Evolutionary conservation across 129 eudicot species (phyloP), one percentile per base, ranked within the genome.

Genomic region (Flaveria sonorensis): DNA sequence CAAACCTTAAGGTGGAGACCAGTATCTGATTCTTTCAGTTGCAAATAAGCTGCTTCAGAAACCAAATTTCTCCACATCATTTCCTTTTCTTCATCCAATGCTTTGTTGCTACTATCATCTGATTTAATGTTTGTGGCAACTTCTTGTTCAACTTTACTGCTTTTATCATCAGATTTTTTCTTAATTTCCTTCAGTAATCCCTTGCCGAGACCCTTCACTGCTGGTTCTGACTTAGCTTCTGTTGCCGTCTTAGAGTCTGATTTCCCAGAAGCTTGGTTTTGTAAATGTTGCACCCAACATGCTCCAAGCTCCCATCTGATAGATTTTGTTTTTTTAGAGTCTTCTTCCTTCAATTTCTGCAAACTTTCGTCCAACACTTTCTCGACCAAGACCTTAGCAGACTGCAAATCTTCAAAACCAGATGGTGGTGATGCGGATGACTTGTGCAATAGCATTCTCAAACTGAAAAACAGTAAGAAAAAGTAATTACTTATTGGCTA

Each of bases 281-380:
- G 98, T 82, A 94, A 77, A 80, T 94, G 98, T 82, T 94, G 98
- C 79, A 94, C 97, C 98, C 98, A 94, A 73, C 96, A 94, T 23
- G 98, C 98, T 39, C 98, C 98, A 70, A 94, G 96, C 85, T 94
- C 98, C 98, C 98, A 94, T 84, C 97, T 83, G 72, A 94, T 94
- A 3, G 92, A 84, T 70, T 87, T 87, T 67, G 76, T 61, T 20
- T 81, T 64, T 71, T 83, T 85, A 40, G 72, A 74, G 39, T 73
- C 81, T 75, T 91, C 93, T 30, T 52, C 96, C 79, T 87, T 71
- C 82, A 94, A 74, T 84, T 82, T 87, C 72, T 67, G 39, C 79
- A 91, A 74, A 78, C 98, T 94, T 80, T 91, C 90, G 12, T 68
- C 83, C 69, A 94, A 80, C 16, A 94, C 91, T 81, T 85, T 78